Evolutionary conservation across 2,329 filamentous ascomycete genomes (phyloP).

Genomic region (Apiospora saccharicola): DNA sequence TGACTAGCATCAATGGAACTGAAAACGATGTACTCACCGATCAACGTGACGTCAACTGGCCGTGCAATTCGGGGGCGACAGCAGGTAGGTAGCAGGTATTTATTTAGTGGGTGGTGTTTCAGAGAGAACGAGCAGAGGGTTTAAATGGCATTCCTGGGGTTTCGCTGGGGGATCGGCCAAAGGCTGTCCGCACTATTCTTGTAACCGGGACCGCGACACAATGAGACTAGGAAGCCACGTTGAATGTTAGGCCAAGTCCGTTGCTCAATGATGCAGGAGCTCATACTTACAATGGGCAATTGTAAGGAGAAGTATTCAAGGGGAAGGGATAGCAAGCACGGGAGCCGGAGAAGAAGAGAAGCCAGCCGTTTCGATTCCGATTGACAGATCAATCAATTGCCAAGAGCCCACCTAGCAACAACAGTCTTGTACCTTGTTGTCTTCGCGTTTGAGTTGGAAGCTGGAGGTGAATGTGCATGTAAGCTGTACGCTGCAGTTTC

Average conservation of each 20-base stretch:
- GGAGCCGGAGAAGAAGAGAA: too few species aligned
- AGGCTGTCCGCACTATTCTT: slow-evolving; percentile 4
- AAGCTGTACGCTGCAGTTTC: slow-evolving; percentile 1
- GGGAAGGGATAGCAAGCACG: too few species aligned
- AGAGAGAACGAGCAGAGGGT: neutral
- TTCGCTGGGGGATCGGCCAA: slow-evolving; percentile 20
- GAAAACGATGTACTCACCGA: neutral
- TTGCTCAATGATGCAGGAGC: too few species aligned
- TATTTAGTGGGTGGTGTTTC: slow-evolving; percentile 15
- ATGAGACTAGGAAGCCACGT: neutral
- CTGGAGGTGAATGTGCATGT: neutral
- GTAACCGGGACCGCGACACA: slow-evolving; percentile 1
- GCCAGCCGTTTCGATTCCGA: neutral
- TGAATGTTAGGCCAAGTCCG: neutral
- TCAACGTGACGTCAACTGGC: slow-evolving; percentile 13
- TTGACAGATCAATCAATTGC: neutral
- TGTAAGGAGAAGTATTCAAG: too few species aligned
- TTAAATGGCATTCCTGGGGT: slow-evolving; percentile 16
- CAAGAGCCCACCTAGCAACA: neutral
- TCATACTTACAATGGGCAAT: too few species aligned
- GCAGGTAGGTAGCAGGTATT: neutral
- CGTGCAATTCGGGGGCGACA: neutral
- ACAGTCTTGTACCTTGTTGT: neutral
- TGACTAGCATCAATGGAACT: neutral
- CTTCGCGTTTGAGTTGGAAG: neutral